Evolutionary conservation across 140 eudicot species (phyloP).

Genomic region (Cichorium intybus): DNA sequence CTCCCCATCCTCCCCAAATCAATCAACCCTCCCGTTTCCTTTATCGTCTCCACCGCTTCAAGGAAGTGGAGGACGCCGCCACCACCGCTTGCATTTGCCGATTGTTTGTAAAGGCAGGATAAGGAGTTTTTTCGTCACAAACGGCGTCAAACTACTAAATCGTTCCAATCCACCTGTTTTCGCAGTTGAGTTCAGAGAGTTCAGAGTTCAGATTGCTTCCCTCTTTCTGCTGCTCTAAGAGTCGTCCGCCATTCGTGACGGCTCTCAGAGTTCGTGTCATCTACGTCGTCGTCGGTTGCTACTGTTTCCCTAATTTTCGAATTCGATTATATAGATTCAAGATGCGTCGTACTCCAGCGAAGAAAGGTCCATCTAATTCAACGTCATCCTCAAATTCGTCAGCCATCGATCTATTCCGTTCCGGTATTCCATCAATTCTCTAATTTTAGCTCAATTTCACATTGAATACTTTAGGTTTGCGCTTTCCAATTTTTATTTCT

Average conservation of each 20-base stretch:
- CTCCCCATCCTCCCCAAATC: no score
- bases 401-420: neutral
- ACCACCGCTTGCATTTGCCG: no score
- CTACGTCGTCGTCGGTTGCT: neutral
- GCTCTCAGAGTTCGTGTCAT: neutral
- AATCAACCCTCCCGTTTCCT: no score
- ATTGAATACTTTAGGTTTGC: no score
- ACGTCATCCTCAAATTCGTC: neutral
- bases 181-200: neutral
- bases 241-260: constrained; percentile 1
- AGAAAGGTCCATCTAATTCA: constrained; percentile 1
- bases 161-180: neutral
- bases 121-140: no score
- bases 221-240: neutral
- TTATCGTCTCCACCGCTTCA: no score
- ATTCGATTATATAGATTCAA: neutral
- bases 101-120: no score
- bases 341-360: constrained; percentile 1
- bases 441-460: neutral
- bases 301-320: neutral
- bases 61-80: no score
- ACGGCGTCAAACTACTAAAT: no score
- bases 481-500: no score
- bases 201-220: neutral
- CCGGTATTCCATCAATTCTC: neutral